Evolutionary conservation across 768 basidiomycete species (phyloP).

Genomic region (Boletus coccyginus): DNA sequence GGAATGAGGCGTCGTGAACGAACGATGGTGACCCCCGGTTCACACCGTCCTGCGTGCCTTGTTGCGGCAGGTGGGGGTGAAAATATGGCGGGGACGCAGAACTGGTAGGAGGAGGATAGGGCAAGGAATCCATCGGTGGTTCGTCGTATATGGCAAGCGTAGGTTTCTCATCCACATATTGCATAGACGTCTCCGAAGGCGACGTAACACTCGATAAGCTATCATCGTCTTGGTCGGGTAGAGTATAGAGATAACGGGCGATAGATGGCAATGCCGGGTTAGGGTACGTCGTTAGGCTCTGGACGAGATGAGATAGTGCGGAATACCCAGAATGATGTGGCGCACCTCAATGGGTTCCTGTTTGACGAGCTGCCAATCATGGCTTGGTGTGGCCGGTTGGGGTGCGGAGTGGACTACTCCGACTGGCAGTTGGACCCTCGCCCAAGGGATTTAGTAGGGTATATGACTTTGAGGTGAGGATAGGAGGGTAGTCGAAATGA

Average conservation of each 20-base stretch:
- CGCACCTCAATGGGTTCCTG: constrained; percentile 28
- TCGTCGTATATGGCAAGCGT: constrained; percentile 7
- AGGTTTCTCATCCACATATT: constrained; percentile 14
- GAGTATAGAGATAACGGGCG: constrained; percentile 16
- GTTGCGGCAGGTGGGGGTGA: constrained; percentile 5
- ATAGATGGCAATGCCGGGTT: constrained; percentile 12
- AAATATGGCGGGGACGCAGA: constrained; percentile 23
- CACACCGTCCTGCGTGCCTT: constrained; percentile 12
- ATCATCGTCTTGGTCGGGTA: constrained; percentile 15
- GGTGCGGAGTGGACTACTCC: not conserved
- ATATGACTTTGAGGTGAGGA: constrained; percentile 26
- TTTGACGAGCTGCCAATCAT: constrained; percentile 23
- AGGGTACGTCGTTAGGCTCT: constrained; percentile 9
- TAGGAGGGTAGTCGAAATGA: constrained; percentile 2
- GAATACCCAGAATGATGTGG: not conserved
- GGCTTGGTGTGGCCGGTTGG: not conserved
- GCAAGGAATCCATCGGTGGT: constrained; percentile 33
- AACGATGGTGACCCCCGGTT: constrained; percentile 14
- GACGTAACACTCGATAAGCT: not conserved
- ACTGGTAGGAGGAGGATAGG: constrained; percentile 26
- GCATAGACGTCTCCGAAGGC: not conserved
- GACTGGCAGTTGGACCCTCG: not conserved
- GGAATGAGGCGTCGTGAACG: constrained; percentile 8
- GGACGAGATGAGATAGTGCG: constrained; percentile 6
- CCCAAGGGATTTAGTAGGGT: constrained; percentile 29